Evolutionary conservation across 2,329 filamentous ascomycete species (phyloP).

Genomic region (Clathrospora elynae): DNA sequence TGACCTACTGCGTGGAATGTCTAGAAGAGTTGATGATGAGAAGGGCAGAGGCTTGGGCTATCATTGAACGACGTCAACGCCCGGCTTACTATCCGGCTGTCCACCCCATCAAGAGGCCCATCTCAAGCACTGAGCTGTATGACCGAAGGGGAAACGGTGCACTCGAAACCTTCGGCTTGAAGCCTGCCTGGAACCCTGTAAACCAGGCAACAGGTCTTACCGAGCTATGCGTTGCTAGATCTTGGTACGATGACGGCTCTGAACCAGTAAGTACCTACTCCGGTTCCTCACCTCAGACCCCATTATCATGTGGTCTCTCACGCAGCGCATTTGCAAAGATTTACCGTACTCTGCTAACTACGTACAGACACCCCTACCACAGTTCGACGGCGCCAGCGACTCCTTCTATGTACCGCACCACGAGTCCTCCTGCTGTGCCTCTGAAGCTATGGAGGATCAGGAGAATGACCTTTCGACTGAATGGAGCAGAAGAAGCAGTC

Average conservation of each 20-base stretch:
- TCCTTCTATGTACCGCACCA: not conserved
- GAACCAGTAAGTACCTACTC: no score
- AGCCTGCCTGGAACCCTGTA: no score
- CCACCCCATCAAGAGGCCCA: not conserved
- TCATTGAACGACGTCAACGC: not conserved
- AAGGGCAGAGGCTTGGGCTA: constrained; percentile 4
- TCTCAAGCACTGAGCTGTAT: not conserved
- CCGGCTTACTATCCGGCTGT: not conserved
- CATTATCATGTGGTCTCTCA: not conserved
- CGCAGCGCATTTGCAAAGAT: not conserved
- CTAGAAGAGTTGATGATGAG: constrained; percentile 14
- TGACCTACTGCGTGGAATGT: constrained; percentile 19
- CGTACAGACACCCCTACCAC: not conserved
- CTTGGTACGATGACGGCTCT: no score
- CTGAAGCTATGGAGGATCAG: not conserved
- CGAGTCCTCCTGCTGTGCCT: not conserved
- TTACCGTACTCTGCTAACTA: no score
- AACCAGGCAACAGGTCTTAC: no score
- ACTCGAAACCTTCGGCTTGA: no score
- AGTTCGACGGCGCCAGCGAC: not conserved
- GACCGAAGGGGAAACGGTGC: not conserved
- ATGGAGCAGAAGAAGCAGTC: no score
- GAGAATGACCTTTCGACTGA: not conserved
- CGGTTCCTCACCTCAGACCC: no score
- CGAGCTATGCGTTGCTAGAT: no score